phyloP scores from a whole-genome alignment of 352 stramenopile species.

The Plasmopara muralis region DNA sequence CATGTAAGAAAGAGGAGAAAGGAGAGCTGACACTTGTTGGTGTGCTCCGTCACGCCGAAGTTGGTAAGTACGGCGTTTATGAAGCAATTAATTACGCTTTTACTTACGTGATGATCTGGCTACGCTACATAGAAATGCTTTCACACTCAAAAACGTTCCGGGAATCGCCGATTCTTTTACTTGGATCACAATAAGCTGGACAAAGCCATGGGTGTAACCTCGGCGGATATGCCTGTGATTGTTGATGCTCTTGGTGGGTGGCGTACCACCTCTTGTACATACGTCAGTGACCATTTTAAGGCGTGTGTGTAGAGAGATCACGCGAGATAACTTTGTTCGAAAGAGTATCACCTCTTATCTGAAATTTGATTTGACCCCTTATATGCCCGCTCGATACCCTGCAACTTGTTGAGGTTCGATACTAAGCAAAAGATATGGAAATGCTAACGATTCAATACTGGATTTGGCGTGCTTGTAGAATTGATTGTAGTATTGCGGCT shows the following conservation, averaged over 20 bases:
- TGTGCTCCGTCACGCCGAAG: conserved; percentile 74
- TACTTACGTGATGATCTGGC: not conserved
- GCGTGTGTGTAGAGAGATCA: conserved; percentile 20
- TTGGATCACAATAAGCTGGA: conserved; percentile 73
- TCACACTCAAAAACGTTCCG: conserved; percentile 75
- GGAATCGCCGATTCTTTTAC: conserved; percentile 76
- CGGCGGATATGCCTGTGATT: conserved; percentile 60
- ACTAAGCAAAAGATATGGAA: conserved; percentile 5
- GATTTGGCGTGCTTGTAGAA: conserved; percentile 28
- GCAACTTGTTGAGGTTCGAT: conserved; percentile 74
- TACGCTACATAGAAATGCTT: conserved; percentile 50
- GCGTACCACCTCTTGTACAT: not conserved
- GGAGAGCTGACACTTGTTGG: conserved; percentile 51
- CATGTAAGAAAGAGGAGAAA: conserved; percentile 70
- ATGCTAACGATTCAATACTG: not conserved
- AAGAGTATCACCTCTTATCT: conserved; percentile 76
- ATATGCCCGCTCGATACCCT: conserved; percentile 79
- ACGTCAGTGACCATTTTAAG: not conserved
- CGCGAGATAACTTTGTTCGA: conserved; percentile 50
- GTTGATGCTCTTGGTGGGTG: conserved; percentile 59
- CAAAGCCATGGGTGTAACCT: conserved; percentile 64
- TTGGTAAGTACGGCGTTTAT: conserved; percentile 31
- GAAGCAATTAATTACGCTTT: not conserved
- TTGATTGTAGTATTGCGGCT: conserved; percentile 69
- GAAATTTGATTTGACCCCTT: conserved; percentile 86